Conservation (phyloP, 2,329 filamentous ascomycete genomes). For the Arthrinium phaeospermum region DNA sequence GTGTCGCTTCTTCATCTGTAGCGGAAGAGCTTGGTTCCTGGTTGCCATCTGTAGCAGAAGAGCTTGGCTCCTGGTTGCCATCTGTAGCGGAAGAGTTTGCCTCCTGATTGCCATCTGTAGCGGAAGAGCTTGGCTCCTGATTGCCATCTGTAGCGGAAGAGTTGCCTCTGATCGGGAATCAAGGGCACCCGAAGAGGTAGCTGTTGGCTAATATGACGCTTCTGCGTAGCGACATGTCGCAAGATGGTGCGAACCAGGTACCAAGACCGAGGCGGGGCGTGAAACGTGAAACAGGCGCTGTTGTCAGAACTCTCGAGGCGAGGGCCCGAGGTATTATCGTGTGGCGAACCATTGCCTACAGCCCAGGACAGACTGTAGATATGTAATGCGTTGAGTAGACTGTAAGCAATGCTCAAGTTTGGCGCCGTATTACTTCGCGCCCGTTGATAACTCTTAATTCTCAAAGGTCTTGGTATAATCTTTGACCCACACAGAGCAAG, state of each 20-base stretch:
- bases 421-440: neutral
- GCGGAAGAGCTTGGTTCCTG: neutral
- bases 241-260: neutral
- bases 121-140: neutral
- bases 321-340: neutral
- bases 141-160: neutral
- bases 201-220: neutral
- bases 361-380: neutral
- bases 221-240: neutral
- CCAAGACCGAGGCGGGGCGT: neutral
- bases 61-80: neutral
- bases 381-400: neutral
- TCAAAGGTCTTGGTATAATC: neutral
- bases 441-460: neutral
- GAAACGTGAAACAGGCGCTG: neutral
- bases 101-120: neutral
- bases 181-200: neutral
- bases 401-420: neutral
- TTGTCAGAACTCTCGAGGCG: neutral
- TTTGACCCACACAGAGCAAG: neutral
- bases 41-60: neutral
- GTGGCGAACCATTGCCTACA: neutral
- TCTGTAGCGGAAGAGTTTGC: neutral
- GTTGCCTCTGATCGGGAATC: neutral
- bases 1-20: neutral